These are phyloP conservation scores for Fraxinus angustifolia DNA, from an alignment of 305 asterid genomes.

Conservation along the genomic window DNA sequence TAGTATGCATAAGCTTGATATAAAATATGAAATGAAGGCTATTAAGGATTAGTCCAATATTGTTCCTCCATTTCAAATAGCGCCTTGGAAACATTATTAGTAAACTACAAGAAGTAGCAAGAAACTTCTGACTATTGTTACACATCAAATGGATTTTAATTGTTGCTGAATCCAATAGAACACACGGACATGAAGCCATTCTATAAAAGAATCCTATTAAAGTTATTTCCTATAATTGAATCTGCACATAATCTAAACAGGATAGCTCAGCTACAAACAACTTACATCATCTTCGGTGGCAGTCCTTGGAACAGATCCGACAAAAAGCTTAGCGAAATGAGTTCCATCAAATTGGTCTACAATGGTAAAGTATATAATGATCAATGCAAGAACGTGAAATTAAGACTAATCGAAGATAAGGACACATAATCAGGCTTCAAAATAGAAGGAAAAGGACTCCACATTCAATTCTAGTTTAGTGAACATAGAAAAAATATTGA, in stretches of 20 bases:
- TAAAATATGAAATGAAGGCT: background rate
- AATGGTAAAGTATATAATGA: conserved; percentile 2
- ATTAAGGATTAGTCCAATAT: background rate
- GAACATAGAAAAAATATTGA: conserved; percentile 7
- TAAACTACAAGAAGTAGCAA: background rate
- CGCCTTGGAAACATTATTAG: background rate
- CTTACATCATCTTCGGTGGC: conserved; percentile 87
- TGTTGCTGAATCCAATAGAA: background rate
- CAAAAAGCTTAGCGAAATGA: conserved; percentile 78
- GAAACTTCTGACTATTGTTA: background rate
- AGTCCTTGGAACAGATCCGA: conserved; percentile 93
- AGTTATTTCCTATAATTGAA: conserved; percentile 1
- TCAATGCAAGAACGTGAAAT: background rate
- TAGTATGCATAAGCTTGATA: background rate
- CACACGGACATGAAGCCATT: conserved; percentile 1
- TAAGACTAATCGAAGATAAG: background rate
- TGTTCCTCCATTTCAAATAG: background rate
- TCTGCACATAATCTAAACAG: background rate
- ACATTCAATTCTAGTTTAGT: background rate
- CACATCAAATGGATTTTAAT: background rate
- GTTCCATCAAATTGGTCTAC: conserved; percentile 64
- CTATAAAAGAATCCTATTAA: background rate
- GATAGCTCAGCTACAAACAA: conserved; percentile 17
- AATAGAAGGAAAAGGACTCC: background rate
- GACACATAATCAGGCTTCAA: background rate